A percentile compares a stretch with the other conserved stretches of the same genome.
Evolutionary conservation across 2,329 filamentous ascomycete genomes (phyloP).

Genomic region (Magnaporthiopsis incrustans): DNA sequence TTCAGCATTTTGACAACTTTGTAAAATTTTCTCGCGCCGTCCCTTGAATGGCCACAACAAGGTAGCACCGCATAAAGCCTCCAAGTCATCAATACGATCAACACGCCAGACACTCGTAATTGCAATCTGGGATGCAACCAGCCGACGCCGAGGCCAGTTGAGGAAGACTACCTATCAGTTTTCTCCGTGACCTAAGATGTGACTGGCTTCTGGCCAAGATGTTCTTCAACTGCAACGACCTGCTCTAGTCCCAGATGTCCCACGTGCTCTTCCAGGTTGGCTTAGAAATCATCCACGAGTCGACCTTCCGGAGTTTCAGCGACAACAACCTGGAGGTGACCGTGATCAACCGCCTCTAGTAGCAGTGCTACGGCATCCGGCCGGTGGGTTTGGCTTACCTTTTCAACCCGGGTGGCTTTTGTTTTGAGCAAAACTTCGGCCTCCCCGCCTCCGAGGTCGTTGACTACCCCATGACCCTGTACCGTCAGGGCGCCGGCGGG

Average conservation of each 20-base stretch:
- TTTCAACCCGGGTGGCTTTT: constrained; percentile 20
- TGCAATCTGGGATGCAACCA: too few relatives aligned
- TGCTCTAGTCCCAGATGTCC: constrained; percentile 34
- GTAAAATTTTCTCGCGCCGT: too few relatives aligned
- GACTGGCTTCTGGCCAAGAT: constrained; percentile 45
- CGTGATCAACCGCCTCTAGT: constrained; percentile 26
- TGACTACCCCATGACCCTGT: constrained; percentile 21
- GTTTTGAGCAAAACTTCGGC: constrained; percentile 25
- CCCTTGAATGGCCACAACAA: too few relatives aligned
- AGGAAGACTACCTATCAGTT: too few relatives aligned
- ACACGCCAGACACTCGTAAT: too few relatives aligned
- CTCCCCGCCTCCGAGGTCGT: constrained; percentile 21
- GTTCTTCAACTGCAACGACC: constrained; percentile 38
- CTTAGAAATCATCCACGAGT: constrained; percentile 33
- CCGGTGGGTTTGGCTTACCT: constrained; percentile 17
- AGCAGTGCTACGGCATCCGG: constrained; percentile 23
- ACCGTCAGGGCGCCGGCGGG: constrained; percentile 20
- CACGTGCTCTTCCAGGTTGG: constrained; percentile 37
- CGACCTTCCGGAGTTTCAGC: constrained; percentile 37
- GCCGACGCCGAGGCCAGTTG: too few relatives aligned
- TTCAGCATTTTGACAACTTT: too few relatives aligned
- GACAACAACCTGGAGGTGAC: constrained; percentile 34
- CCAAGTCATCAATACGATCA: too few relatives aligned
- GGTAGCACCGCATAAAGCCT: too few relatives aligned
- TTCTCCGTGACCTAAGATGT: too few relatives aligned